These are phyloP conservation scores for sunflower (Helianthus annuus) DNA, from an alignment of 129 eudicot species.

Conservation along the genomic window DNA sequence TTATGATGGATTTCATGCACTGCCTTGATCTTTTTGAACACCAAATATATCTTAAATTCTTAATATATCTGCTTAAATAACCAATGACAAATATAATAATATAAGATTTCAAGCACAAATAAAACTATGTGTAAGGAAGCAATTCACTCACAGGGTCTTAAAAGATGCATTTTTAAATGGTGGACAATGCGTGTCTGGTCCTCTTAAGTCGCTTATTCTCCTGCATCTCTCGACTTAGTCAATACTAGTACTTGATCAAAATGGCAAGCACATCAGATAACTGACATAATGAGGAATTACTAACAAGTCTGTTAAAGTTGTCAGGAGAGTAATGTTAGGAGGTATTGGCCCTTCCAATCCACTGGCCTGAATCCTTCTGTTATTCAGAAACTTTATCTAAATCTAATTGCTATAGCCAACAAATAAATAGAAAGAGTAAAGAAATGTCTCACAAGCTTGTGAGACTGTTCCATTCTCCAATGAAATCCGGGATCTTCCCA, in stretches of 20 bases:
- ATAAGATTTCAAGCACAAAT: not conserved
- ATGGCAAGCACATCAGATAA: not conserved
- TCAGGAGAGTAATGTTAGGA: conserved; percentile 51
- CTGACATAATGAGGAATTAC: conserved; percentile 23
- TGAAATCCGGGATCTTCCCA: conserved; percentile 71
- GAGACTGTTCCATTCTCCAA: conserved; percentile 55
- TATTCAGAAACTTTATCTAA: conserved; percentile 37
- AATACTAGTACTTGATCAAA: conserved; percentile 25
- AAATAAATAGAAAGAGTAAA: not conserved
- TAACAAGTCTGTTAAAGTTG: conserved; percentile 58
- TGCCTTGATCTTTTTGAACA: not conserved
- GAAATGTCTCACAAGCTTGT: conserved; percentile 46
- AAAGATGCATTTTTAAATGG: conserved; percentile 28
- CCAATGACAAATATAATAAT: not conserved
- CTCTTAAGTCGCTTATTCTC: conserved; percentile 28
- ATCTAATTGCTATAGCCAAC: not conserved
- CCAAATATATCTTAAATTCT: not conserved
- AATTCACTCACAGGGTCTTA: conserved; percentile 44
- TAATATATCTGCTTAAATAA: not conserved
- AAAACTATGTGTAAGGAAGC: not conserved
- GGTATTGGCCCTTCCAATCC: conserved; percentile 53
- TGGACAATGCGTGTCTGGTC: conserved; percentile 47
- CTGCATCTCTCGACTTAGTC: not conserved
- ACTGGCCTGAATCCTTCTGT: too few relatives aligned
- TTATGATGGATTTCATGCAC: not conserved